Conservation (phyloP, 805 yeast genomes). For the Saccharomycopsis synnaedendra region DNA sequence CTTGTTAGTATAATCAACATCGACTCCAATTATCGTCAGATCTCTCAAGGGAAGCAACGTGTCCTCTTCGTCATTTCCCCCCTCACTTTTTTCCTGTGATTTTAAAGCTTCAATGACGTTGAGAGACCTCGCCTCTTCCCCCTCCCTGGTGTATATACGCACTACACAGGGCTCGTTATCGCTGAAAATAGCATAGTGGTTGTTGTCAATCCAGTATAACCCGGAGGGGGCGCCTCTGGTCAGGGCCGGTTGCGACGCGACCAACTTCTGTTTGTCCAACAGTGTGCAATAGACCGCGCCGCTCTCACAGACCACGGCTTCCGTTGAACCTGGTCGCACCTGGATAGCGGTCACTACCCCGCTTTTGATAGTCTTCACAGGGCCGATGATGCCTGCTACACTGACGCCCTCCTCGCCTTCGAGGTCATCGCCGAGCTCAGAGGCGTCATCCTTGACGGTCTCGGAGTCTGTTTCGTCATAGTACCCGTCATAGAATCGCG, state of each 20-base stretch:
- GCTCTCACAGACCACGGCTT: background rate
- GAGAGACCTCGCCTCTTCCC: constrained; percentile 2
- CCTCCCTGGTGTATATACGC: constrained; percentile 4
- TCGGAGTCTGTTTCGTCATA: background rate
- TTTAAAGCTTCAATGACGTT: constrained; percentile 12
- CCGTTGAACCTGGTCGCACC: background rate
- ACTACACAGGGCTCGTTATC: constrained; percentile 9
- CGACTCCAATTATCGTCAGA: constrained; percentile 10
- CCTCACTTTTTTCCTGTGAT: background rate
- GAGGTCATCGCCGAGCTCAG: too few species aligned
- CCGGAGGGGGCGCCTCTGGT: background rate
- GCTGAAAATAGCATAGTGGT: constrained; percentile 4
- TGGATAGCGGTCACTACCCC: too few species aligned
- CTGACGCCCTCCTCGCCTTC: too few species aligned
- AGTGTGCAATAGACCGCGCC: too few species aligned
- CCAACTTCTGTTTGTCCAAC: too few species aligned
- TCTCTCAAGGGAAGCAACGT: constrained; percentile 16
- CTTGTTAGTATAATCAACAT: background rate
- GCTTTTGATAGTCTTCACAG: too few species aligned
- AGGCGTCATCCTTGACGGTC: background rate
- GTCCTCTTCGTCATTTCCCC: constrained; percentile 13
- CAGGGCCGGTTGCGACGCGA: background rate
- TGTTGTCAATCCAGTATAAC: constrained; percentile 6
- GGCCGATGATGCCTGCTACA: too few species aligned
- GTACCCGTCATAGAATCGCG: background rate